phyloP scores from a whole-genome alignment of 225 moss, liverwort and hornwort species.

The Neckera pumila region DNA sequence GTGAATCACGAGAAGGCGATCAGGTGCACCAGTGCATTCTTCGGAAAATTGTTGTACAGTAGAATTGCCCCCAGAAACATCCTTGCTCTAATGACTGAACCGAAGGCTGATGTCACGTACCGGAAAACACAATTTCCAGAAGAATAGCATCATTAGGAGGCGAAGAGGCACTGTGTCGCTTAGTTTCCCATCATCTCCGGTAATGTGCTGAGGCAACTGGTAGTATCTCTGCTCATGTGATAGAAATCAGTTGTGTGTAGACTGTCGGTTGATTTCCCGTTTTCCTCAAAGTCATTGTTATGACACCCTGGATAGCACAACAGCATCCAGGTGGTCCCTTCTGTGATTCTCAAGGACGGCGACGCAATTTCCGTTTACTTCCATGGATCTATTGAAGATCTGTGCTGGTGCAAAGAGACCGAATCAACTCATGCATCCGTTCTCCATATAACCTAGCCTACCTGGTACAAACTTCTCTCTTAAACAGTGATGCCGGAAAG shows the following conservation, averaged over 20 bases:
- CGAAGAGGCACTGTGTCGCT: conserved; percentile 10
- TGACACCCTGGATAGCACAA: neutral
- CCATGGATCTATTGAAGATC: neutral
- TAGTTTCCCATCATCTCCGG: neutral
- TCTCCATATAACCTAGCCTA: neutral
- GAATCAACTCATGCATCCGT: neutral
- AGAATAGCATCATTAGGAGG: neutral
- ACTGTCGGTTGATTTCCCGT: conserved; percentile 3
- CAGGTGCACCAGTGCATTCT: neutral
- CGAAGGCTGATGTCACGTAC: neutral
- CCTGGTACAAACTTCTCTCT: neutral
- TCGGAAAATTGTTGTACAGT: neutral
- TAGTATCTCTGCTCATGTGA: conserved; percentile 18
- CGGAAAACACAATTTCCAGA: neutral
- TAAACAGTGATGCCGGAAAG: neutral
- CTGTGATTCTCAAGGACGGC: neutral
- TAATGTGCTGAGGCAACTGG: neutral
- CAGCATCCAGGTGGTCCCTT: neutral
- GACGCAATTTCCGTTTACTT: neutral
- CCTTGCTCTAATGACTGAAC: neutral
- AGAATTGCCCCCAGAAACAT: neutral
- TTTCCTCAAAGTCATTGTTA: neutral
- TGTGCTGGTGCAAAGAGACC: neutral
- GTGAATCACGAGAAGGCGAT: neutral
- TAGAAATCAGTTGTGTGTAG: conserved; percentile 8